Evolutionary conservation across 306 rosid species (phyloP).

Genomic region (Betula pendula): DNA sequence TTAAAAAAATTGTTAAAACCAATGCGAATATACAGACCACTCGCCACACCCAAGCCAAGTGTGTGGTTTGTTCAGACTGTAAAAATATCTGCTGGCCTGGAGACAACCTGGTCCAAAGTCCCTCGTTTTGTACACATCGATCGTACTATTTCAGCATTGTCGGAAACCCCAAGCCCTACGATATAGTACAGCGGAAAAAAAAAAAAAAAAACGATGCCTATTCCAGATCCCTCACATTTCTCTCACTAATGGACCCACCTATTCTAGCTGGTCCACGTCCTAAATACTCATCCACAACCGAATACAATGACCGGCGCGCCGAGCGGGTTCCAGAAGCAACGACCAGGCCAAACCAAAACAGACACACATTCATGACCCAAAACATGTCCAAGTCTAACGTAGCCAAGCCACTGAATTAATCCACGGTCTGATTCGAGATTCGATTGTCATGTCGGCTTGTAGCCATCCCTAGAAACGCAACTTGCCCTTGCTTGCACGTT

Average conservation of each 20-base stretch:
- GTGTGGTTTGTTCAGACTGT: not conserved
- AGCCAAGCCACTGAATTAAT: constrained; percentile 15
- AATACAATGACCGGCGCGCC: not conserved
- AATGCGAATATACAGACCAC: no score
- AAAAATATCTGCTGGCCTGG: not conserved
- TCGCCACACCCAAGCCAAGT: not conserved
- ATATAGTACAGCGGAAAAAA: not conserved
- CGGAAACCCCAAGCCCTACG: not conserved
- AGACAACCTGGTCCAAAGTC: constrained; percentile 11
- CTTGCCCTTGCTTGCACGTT: constrained; percentile 27
- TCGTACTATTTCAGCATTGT: not conserved
- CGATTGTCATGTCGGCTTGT: constrained; percentile 15
- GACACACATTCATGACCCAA: not conserved
- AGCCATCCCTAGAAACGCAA: not conserved
- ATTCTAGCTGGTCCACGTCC: not conserved
- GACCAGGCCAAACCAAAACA: not conserved
- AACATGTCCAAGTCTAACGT: not conserved
- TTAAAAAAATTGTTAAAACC: no score
- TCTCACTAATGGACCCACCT: not conserved
- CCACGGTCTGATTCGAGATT: not conserved
- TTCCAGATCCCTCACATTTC: not conserved
- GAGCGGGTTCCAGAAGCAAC: constrained; percentile 1
- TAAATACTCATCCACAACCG: not conserved
- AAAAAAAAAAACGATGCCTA: not conserved
- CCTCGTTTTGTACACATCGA: not conserved